Evolutionary conservation across 2,329 filamentous ascomycete genomes (phyloP).

Genomic region (Plectosphaerella sp.): DNA sequence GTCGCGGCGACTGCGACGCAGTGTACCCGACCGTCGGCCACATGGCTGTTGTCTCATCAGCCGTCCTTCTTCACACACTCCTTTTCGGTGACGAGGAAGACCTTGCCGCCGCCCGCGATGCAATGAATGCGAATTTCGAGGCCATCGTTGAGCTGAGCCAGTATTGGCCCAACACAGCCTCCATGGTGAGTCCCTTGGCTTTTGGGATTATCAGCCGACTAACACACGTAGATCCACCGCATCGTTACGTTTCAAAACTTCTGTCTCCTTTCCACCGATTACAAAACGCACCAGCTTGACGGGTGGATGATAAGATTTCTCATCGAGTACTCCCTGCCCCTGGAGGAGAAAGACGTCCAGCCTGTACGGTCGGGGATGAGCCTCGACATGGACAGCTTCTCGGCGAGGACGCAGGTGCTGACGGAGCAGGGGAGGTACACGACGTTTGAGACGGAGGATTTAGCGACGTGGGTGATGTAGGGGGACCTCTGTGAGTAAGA

Average conservation of each 20-base stretch:
- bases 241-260: slow-evolving; percentile 13
- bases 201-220: too few relatives aligned
- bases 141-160: slow-evolving; percentile 11
- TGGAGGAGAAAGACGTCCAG: slow-evolving; percentile 2
- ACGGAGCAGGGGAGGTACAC: not conserved
- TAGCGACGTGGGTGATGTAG: too few relatives aligned
- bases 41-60: slow-evolving; percentile 14
- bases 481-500: too few relatives aligned
- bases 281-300: slow-evolving; percentile 10
- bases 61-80: slow-evolving; percentile 13
- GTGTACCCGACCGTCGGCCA: slow-evolving; percentile 13
- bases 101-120: slow-evolving; percentile 3
- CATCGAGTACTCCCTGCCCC: slow-evolving; percentile 10
- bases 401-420: not conserved
- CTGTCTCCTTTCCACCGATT: slow-evolving; percentile 9
- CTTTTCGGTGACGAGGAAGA: slow-evolving; percentile 11
- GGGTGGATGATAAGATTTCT: slow-evolving; percentile 15
- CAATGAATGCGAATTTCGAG: slow-evolving; percentile 13
- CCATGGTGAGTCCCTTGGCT: slow-evolving; percentile 6
- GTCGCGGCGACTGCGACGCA: slow-evolving; percentile 6
- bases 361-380: not conserved
- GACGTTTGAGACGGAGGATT: not conserved
- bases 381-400: not conserved
- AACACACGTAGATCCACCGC: slow-evolving; percentile 7
- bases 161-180: slow-evolving; percentile 11